phyloP scores from a whole-genome alignment of 495 filamentous ascomycete genomes.

The Evernia prunastri region DNA sequence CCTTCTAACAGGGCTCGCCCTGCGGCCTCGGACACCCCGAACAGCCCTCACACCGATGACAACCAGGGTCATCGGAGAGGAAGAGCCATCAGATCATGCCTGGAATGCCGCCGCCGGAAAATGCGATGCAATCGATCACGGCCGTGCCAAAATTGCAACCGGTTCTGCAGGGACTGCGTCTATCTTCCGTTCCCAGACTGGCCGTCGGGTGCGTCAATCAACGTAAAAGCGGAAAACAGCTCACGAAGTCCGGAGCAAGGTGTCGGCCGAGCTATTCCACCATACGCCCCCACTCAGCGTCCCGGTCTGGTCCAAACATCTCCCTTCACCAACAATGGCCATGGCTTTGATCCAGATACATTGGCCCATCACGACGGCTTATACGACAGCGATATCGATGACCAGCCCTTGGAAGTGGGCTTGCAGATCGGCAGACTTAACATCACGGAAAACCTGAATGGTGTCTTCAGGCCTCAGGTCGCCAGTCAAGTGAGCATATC shows the following conservation, averaged over 20 bases:
- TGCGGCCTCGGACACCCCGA: not conserved
- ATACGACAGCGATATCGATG: constrained; percentile 33
- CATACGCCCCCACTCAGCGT: not conserved
- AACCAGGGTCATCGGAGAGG: not conserved
- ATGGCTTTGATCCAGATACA: not conserved
- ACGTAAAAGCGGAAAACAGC: not conserved
- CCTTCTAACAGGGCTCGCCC: not conserved
- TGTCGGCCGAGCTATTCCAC: constrained; percentile 3
- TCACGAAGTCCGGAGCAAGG: not conserved
- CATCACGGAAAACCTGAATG: constrained; percentile 61
- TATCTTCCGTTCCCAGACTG: constrained; percentile 16
- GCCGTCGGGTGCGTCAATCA: constrained; percentile 6
- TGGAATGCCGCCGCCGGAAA: constrained; percentile 20
- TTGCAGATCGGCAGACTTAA: constrained; percentile 59
- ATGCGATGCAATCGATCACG: constrained; percentile 20
- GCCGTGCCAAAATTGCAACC: constrained; percentile 21
- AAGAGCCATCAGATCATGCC: constrained; percentile 19
- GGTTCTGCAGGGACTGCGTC: constrained; percentile 17
- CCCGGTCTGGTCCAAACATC: not conserved
- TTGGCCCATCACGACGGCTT: not conserved
- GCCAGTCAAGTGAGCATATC: constrained; percentile 9
- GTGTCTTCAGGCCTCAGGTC: constrained; percentile 38
- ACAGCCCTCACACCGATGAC: not conserved
- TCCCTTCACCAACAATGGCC: not conserved
- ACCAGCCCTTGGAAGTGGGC: constrained; percentile 58